Percentiles rank a stretch among this genome's conserved stretches.
Conservation (phyloP, 495 filamentous ascomycete genomes). For the Neurospora intermedia region DNA sequence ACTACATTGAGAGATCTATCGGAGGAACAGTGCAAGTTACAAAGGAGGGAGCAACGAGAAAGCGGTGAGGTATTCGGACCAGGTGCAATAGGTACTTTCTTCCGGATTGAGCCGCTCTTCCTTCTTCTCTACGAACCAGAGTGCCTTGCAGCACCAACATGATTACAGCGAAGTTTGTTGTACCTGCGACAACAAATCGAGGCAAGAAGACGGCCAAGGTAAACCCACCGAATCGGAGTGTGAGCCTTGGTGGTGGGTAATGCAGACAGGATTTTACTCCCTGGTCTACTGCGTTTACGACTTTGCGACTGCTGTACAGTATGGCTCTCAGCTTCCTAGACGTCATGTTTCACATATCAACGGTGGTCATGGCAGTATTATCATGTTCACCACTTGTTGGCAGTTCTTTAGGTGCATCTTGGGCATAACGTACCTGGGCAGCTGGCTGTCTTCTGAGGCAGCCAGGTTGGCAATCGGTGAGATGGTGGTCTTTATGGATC, state of each 20-base stretch:
- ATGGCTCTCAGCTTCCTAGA: conserved; percentile 2
- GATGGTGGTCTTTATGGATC: background rate
- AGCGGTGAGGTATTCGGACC: background rate
- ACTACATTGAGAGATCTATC: background rate
- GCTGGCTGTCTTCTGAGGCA: background rate
- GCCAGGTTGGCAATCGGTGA: background rate
- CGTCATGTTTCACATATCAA: background rate
- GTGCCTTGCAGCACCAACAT: background rate
- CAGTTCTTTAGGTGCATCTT: conserved; percentile 1
- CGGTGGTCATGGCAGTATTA: background rate
- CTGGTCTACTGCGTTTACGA: background rate
- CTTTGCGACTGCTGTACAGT: background rate
- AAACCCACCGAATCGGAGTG: background rate
- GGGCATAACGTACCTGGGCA: background rate
- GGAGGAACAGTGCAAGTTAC: background rate
- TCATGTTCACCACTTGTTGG: conserved; percentile 2
- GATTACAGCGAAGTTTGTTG: background rate
- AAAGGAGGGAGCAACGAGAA: background rate
- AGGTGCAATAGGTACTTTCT: background rate
- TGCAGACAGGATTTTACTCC: background rate
- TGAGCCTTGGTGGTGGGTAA: background rate
- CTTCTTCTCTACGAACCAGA: background rate
- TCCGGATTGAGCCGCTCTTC: background rate
- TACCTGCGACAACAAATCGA: background rate
- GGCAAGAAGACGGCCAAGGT: background rate